A percentile compares a stretch with the other conserved stretches of the same genome.
Evolutionary conservation across 495 filamentous ascomycete species (phyloP).

Genomic region (Talaromyces adpressus): DNA sequence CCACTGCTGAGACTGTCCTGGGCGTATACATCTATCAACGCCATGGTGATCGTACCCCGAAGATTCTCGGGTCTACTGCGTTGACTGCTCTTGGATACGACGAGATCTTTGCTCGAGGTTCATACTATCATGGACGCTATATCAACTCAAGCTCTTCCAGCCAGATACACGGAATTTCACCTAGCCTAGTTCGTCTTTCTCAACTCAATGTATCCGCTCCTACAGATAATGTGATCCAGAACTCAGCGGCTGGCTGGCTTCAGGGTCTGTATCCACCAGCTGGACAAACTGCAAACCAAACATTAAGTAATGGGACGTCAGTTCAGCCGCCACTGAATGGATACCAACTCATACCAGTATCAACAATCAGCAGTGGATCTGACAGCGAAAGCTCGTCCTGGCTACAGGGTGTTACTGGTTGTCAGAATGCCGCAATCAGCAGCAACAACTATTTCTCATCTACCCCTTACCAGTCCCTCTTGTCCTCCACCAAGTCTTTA

Average conservation of each 20-base stretch:
- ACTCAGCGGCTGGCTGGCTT: slow-evolving; percentile 48
- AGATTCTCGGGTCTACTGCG: slow-evolving; percentile 42
- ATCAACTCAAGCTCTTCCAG: slow-evolving; percentile 37
- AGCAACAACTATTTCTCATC: slow-evolving; percentile 65
- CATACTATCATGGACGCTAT: slow-evolving; percentile 57
- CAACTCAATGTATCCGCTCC: slow-evolving; percentile 56
- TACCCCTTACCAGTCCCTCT: slow-evolving; percentile 44
- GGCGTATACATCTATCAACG: slow-evolving; percentile 57
- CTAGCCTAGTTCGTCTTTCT: slow-evolving; percentile 45
- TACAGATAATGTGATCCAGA: slow-evolving; percentile 54
- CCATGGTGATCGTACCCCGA: slow-evolving; percentile 58
- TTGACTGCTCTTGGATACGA: slow-evolving; percentile 53
- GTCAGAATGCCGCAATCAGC: slow-evolving; percentile 54
- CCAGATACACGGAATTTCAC: slow-evolving; percentile 50
- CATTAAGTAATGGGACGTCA: slow-evolving; percentile 45
- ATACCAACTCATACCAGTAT: slow-evolving; percentile 45
- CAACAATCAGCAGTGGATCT: slow-evolving; percentile 20
- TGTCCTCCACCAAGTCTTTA: slow-evolving; percentile 51
- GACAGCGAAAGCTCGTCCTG: slow-evolving; percentile 49
- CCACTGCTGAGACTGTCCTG: slow-evolving; percentile 44
- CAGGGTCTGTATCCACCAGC: slow-evolving; percentile 58
- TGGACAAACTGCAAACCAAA: slow-evolving; percentile 27
- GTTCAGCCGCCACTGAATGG: slow-evolving; percentile 47
- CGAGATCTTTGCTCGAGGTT: slow-evolving; percentile 53
- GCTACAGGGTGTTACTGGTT: slow-evolving; percentile 51